Evolutionary conservation across 2,329 filamentous ascomycete species (phyloP).

Genomic region (Pseudocercospora pini-densiflorae): DNA sequence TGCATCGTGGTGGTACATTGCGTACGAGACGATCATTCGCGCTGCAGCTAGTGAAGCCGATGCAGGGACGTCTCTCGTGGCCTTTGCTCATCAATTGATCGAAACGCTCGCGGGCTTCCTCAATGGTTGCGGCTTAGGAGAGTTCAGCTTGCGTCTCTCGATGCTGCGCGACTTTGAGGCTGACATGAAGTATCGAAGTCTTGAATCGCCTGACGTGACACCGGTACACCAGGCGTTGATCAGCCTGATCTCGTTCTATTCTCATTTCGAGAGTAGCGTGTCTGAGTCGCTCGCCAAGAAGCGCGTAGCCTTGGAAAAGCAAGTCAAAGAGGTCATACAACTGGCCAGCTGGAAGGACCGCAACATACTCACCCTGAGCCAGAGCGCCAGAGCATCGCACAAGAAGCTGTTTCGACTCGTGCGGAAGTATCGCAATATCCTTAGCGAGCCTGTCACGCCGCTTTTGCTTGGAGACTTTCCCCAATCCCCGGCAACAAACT

Average conservation of each 20-base stretch:
- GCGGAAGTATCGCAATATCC: constrained; percentile 80
- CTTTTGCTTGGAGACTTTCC: constrained; percentile 49
- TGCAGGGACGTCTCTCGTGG: constrained; percentile 51
- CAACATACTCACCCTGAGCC: constrained; percentile 85
- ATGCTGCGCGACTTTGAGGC: constrained; percentile 66
- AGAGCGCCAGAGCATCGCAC: constrained; percentile 89
- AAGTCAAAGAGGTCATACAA: constrained; percentile 90
- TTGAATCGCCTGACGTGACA: constrained; percentile 50
- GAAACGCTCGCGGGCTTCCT: constrained; percentile 80
- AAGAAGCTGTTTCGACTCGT: constrained; percentile 90
- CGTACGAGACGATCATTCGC: constrained; percentile 85
- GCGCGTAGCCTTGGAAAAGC: constrained; percentile 80
- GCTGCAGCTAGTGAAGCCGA: constrained; percentile 40
- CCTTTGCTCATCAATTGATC: constrained; percentile 72
- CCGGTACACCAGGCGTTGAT: constrained; percentile 67
- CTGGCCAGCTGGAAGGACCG: constrained; percentile 98
- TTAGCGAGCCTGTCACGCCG: constrained; percentile 74
- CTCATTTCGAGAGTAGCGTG: constrained; percentile 70
- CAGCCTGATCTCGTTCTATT: constrained; percentile 79
- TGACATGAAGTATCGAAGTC: constrained; percentile 66
- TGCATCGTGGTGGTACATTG: constrained; percentile 93
- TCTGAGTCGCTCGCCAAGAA: constrained; percentile 68
- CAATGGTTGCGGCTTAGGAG: constrained; percentile 75
- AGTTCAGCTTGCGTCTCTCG: constrained; percentile 71
- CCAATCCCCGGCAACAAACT: background rate